Percentiles rank a stretch among this genome's conserved stretches.
These are phyloP conservation scores for Plectosphaerella plurivora DNA, from an alignment of 2,329 filamentous ascomycete species.

Conservation along the genomic window DNA sequence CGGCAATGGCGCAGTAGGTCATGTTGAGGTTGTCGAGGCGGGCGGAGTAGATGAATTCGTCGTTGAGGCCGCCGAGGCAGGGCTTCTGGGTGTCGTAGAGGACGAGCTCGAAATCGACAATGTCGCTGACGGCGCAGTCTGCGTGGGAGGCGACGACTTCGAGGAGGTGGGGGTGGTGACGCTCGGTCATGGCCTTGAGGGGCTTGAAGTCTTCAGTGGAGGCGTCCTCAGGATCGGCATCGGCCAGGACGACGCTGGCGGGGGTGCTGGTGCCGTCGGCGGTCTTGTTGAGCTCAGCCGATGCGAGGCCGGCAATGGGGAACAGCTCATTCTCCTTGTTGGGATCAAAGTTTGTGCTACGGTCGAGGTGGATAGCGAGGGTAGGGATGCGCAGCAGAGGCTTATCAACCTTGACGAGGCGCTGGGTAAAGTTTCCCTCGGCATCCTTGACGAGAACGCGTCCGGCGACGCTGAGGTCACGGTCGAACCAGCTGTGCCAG, in stretches of 20 bases:
- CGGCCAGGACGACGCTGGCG: conserved; percentile 12
- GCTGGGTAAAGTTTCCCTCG: conserved; percentile 72
- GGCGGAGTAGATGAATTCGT: conserved; percentile 96
- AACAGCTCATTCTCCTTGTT: conserved; percentile 98
- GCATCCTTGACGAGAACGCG: conserved; percentile 75
- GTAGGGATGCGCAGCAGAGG: conserved; percentile 91
- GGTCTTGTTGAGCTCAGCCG: conserved; percentile 81
- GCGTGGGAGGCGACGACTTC: conserved; percentile 80
- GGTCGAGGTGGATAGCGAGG: conserved; percentile 88
- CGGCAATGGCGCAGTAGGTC: conserved; percentile 88
- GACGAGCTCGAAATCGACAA: conserved; percentile 94
- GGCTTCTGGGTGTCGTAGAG: conserved; percentile 94
- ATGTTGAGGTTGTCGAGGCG: conserved; percentile 93
- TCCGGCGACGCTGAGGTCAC: conserved; percentile 86
- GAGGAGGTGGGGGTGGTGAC: conserved; percentile 85
- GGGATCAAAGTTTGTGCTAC: conserved; percentile 79
- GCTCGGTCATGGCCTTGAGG: conserved; percentile 69
- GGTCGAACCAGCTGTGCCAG: conserved; percentile 98
- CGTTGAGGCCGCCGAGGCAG: conserved; percentile 80
- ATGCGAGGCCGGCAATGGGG: conserved; percentile 83
- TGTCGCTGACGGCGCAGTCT: conserved; percentile 62
- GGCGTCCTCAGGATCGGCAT: conserved; percentile 34
- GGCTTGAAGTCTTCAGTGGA: conserved; percentile 60
- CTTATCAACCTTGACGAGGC: conserved; percentile 83
- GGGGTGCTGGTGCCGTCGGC: conserved; percentile 38